phyloP scores from a whole-genome alignment of 352 stramenopile species.

The Globisporangium lucens region DNA sequence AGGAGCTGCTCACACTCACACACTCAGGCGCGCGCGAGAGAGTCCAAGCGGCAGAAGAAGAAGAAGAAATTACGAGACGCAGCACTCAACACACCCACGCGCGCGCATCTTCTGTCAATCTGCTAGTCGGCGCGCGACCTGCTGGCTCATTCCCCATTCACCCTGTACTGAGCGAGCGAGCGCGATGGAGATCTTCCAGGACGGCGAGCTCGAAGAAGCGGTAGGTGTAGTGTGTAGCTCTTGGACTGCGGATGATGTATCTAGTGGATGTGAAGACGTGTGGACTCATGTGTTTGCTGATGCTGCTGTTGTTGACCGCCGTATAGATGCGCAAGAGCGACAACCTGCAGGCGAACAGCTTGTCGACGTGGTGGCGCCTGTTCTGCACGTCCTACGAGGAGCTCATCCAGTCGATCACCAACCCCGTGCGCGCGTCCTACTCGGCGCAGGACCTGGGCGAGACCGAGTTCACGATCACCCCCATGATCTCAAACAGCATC shows the following conservation, averaged over 20 bases:
- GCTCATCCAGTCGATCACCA: constrained; percentile 67
- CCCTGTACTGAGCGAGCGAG: not conserved
- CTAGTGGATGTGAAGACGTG: not conserved
- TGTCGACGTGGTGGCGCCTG: constrained; percentile 66
- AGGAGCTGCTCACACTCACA: not conserved
- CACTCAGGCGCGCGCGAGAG: not conserved
- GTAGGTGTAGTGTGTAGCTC: constrained; percentile 21
- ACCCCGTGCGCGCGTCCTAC: constrained; percentile 58
- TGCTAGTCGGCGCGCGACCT: not conserved
- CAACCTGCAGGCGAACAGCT: constrained; percentile 37
- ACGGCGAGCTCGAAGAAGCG: constrained; percentile 75
- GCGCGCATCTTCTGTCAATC: not conserved
- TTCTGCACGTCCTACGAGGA: constrained; percentile 75
- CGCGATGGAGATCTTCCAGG: constrained; percentile 77
- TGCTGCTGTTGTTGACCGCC: not conserved
- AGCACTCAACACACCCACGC: not conserved
- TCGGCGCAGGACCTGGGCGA: constrained; percentile 49
- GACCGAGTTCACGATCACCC: constrained; percentile 16
- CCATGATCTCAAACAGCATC: constrained; percentile 5
- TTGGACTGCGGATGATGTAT: not conserved
- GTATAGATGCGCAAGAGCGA: constrained; percentile 58
- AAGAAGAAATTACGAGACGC: not conserved
- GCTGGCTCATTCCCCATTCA: not conserved
- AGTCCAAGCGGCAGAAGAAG: not conserved
- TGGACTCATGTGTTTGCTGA: constrained; percentile 5